phyloP scores from a whole-genome alignment of 768 basidiomycete species.

The Termitomyces heimii region DNA sequence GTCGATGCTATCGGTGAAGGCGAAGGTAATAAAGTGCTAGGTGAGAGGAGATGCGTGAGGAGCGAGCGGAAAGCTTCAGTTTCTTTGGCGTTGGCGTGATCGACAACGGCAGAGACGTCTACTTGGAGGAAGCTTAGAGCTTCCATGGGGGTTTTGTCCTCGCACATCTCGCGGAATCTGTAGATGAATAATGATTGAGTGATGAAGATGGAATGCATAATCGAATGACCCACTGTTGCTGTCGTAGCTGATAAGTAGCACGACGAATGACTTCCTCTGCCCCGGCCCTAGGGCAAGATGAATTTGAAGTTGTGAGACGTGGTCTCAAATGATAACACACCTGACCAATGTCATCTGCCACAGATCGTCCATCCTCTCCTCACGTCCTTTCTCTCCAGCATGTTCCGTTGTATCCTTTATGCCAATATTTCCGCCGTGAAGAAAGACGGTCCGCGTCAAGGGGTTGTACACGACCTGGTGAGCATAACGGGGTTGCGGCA shows the following conservation, averaged over 20 bases:
- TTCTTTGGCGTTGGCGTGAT: slow-evolving; percentile 60
- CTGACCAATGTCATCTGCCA: slow-evolving; percentile 69
- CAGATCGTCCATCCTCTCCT: slow-evolving; percentile 65
- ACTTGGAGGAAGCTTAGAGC: slow-evolving; percentile 69
- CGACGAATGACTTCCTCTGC: slow-evolving; percentile 59
- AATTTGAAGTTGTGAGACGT: not conserved
- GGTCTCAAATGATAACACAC: slow-evolving; percentile 28
- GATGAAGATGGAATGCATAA: not conserved
- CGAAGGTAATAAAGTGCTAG: slow-evolving; percentile 19
- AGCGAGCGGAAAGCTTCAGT: slow-evolving; percentile 58
- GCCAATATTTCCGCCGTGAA: slow-evolving; percentile 79
- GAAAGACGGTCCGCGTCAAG: slow-evolving; percentile 45
- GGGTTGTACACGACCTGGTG: slow-evolving; percentile 76
- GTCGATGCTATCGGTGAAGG: slow-evolving; percentile 12
- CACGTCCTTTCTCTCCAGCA: slow-evolving; percentile 23
- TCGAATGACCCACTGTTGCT: slow-evolving; percentile 54
- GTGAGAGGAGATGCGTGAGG: slow-evolving; percentile 55
- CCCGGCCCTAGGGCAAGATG: slow-evolving; percentile 38
- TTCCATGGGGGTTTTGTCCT: slow-evolving; percentile 50
- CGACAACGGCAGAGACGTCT: slow-evolving; percentile 64
- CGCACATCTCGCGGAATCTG: slow-evolving; percentile 83
- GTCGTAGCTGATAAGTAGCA: slow-evolving; percentile 58
- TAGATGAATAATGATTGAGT: not conserved
- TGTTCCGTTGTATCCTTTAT: slow-evolving; percentile 13
- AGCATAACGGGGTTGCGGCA: slow-evolving; percentile 62